Evolutionary conservation across 192 early-diverging fungal genomes (phyloP).

Genomic region (Rhizoclosmatium globosum): DNA sequence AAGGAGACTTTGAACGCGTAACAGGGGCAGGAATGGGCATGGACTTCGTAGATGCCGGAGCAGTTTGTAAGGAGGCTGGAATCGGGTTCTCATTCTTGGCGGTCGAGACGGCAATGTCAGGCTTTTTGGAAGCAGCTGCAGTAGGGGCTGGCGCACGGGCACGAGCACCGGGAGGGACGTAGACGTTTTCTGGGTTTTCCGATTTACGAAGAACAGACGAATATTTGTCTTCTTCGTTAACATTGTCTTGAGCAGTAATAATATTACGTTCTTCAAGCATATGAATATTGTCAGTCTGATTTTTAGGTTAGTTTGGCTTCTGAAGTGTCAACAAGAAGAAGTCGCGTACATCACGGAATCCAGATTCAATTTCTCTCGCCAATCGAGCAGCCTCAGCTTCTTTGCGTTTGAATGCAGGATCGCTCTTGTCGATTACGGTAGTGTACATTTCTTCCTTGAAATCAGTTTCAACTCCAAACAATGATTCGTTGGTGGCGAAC

Average conservation of each 20-base stretch:
- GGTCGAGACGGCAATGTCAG: conserved; percentile 14
- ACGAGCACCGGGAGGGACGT: conserved; percentile 82
- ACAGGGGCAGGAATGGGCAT: conserved; percentile 22
- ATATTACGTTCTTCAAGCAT: conserved; percentile 90
- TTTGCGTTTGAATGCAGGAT: conserved; percentile 83
- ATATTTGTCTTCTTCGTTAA: conserved; percentile 93
- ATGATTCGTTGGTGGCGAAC: conserved; percentile 90
- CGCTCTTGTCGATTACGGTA: conserved; percentile 85
- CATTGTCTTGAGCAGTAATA: conserved; percentile 51
- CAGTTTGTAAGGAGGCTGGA: conserved; percentile 21
- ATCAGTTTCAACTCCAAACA: conserved; percentile 96
- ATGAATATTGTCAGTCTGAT: conserved; percentile 78
- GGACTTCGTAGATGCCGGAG: conserved; percentile 15
- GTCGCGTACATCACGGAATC: conserved; percentile 22
- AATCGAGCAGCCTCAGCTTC: conserved; percentile 88
- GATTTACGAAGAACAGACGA: conserved; percentile 73
- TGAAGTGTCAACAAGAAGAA: not conserved
- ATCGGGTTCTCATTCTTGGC: conserved; percentile 7
- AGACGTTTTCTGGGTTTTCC: conserved; percentile 57
- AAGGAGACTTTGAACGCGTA: conserved; percentile 26
- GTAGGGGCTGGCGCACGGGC: not conserved
- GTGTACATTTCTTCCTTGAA: conserved; percentile 98
- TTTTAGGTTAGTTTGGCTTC: not conserved
- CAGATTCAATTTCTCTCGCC: conserved; percentile 90
- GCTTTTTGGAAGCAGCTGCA: not conserved